Evolutionary conservation across 495 filamentous ascomycete genomes (phyloP).

Genomic region (Penicillium salamii): DNA sequence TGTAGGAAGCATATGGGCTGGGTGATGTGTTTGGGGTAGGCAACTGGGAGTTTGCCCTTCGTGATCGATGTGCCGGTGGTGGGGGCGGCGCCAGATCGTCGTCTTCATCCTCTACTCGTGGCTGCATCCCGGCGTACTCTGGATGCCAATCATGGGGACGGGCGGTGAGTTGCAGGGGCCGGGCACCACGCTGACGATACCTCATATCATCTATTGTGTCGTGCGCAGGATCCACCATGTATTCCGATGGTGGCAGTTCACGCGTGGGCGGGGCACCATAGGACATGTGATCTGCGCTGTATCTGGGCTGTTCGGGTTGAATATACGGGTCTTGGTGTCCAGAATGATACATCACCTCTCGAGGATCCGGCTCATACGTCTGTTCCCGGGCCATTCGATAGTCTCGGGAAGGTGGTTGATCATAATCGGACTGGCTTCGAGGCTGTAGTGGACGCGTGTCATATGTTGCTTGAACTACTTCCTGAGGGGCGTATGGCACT

Average conservation of each 20-base stretch:
- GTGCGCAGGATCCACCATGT: slow-evolving; percentile 11
- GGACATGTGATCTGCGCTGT: slow-evolving; percentile 19
- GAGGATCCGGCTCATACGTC: slow-evolving; percentile 15
- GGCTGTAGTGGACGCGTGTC: slow-evolving; percentile 23
- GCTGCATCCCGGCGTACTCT: slow-evolving; percentile 58
- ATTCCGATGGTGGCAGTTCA: slow-evolving; percentile 11
- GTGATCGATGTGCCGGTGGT: slow-evolving; percentile 46
- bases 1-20: slow-evolving; percentile 36
- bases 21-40: slow-evolving; percentile 24
- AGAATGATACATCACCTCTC: slow-evolving; percentile 15
- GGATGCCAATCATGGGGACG: slow-evolving; percentile 31
- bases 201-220: slow-evolving; percentile 18
- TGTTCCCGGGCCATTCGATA: slow-evolving; percentile 27
- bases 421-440: slow-evolving; percentile 30
- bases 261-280: slow-evolving; percentile 17
- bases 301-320: slow-evolving; percentile 19
- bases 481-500: slow-evolving; percentile 15
- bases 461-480: slow-evolving; percentile 16
- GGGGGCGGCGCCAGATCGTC: slow-evolving; percentile 50
- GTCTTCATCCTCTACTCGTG: slow-evolving; percentile 67
- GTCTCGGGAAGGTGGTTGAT: slow-evolving; percentile 24
- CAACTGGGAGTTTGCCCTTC: slow-evolving; percentile 26
- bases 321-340: slow-evolving; percentile 16
- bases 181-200: slow-evolving; percentile 22
- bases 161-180: slow-evolving; percentile 23